Base-by-base conservation (phyloP, 176 grass and related monocot genomes). In the Melocanna baccifera region DNA sequence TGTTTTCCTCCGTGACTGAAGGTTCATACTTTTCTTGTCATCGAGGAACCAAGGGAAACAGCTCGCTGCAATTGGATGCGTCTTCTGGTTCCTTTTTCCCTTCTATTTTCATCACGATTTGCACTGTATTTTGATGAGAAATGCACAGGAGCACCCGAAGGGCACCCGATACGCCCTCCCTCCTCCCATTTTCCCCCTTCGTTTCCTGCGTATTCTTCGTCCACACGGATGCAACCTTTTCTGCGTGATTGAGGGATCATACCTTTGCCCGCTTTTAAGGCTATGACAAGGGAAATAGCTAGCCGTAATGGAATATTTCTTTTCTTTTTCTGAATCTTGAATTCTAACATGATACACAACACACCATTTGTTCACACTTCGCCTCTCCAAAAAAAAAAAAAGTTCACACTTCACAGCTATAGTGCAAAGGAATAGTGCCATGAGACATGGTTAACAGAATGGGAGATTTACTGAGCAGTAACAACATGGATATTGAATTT, bases 1-100 rank as follows among this genome's bases (percentile, higher is more conserved):
- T 23, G 12, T 67, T 87, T 87, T 87, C 78, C 78, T 75, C 85
- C 78, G 78, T 57, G 70, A 75, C 67, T 75, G 78, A 59, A 68
- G 77, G 85, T 16, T 25, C 53, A 26, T 69, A 22, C 18, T 85
- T 85, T 78, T 53, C 32, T 28, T 62, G 69, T 36, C 66, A 29
- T 50, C 4, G 47, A 55, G 18, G 51, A 6, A 20, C 20, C 51
- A 20, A 55, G 50, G 51, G 51, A 22, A 55, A 20, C 51, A 20
- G 7, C 51, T 55, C 18, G 18, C 6, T 7, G 18, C 51, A 55
- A 55, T 20, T 55, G 51, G 53, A 56, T 56, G 53, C 7, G 8
- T 56, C 9, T n/a, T 56, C 46, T 56, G 22, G 7, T 9, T 56
- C 19, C 20, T 9, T n/a, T n/a, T 57, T 7, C 4, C 50, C 50